Conservation (phyloP, 306 rosid species). For the Echinosophora koreensis region DNA sequence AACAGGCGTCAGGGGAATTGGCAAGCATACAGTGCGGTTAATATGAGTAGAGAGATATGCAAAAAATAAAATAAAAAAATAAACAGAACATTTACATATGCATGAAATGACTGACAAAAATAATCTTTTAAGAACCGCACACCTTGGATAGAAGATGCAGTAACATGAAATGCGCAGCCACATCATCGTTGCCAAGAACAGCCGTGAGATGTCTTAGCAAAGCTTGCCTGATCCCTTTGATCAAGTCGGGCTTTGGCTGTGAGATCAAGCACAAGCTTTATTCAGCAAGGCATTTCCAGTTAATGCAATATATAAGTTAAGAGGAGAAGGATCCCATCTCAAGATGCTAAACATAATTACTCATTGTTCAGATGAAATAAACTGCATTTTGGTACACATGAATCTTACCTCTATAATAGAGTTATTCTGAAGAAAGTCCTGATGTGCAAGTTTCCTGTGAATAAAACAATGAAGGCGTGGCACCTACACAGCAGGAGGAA, state of each 20-base stretch:
- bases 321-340: constrained; percentile 33
- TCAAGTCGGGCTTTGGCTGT: constrained; percentile 63
- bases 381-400: not conserved
- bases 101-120: constrained; percentile 34
- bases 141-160: constrained; percentile 92
- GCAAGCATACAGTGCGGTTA: constrained; percentile 1
- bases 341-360: constrained; percentile 24
- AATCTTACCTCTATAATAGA: constrained; percentile 68
- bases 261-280: constrained; percentile 30
- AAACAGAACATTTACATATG: constrained; percentile 27
- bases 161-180: constrained; percentile 86
- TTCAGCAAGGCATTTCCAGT: constrained; percentile 39
- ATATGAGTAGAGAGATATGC: constrained; percentile 1
- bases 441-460: constrained; percentile 75
- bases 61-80: not conserved
- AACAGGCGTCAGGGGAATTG: constrained; percentile 6
- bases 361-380: constrained; percentile 17
- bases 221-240: constrained; percentile 70
- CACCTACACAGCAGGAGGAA: constrained; percentile 59
- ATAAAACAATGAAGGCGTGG: constrained; percentile 87
- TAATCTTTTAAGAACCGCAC: constrained; percentile 31
- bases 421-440: constrained; percentile 63
- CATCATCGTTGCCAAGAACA: constrained; percentile 81
- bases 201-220: constrained; percentile 74
- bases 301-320: not conserved